A percentile compares a stretch with the other conserved stretches of the same genome.
These are phyloP conservation scores for Acanthamoeba castellanii DNA, from an alignment of 208 protist genomes.

Conservation along the genomic window DNA sequence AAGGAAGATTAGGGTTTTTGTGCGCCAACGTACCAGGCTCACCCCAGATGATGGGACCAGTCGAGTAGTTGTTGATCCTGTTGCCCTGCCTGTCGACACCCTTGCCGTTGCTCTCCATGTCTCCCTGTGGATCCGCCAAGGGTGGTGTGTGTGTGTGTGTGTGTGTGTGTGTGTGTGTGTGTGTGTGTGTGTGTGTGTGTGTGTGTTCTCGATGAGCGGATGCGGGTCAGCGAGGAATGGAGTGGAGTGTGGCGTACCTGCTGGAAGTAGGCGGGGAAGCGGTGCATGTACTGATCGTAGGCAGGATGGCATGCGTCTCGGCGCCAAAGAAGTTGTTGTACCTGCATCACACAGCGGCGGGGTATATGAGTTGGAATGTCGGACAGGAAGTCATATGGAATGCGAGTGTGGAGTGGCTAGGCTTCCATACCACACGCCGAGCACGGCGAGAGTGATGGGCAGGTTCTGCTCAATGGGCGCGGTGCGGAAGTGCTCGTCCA, in stretches of 20 bases:
- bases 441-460: conserved; percentile 95
- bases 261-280: conserved; percentile 98
- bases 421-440: conserved; percentile 95
- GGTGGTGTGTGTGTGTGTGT: no score
- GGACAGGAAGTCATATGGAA: neutral
- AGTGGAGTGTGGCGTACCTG: conserved; percentile 88
- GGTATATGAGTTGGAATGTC: neutral
- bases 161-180: no score
- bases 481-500: conserved; percentile 90
- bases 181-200: no score
- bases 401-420: conserved; percentile 89
- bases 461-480: conserved; percentile 91
- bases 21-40: conserved; percentile 94
- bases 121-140: conserved; percentile 53
- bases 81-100: conserved; percentile 71
- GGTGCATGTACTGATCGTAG: conserved; percentile 98
- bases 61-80: conserved; percentile 89
- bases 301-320: conserved; percentile 96
- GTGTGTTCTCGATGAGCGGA: no score
- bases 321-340: conserved; percentile 97
- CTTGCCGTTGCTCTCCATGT: conserved; percentile 98
- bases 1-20: neutral
- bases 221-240: neutral
- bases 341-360: neutral
- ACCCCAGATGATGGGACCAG: conserved; percentile 97